A percentile compares a stretch with the other conserved stretches of the same genome.
Conservation (phyloP, 176 grass and related monocot species). For the Carex pumila region DNA sequence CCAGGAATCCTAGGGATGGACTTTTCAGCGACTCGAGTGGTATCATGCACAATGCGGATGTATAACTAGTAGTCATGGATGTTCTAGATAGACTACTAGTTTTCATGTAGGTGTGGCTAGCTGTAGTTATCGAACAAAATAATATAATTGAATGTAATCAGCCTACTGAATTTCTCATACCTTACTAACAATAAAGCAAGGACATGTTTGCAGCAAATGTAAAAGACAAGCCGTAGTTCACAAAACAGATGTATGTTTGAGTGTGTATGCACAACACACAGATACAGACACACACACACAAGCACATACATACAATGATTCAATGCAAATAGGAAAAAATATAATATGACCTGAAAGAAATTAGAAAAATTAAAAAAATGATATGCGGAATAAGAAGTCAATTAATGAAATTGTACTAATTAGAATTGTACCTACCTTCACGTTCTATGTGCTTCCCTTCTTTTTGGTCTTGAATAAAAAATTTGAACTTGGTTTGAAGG, state of each 20-base stretch:
- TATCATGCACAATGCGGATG: slow-evolving; percentile 13
- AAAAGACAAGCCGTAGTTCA: too few relatives aligned
- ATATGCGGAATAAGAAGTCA: too few relatives aligned
- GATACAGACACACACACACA: too few relatives aligned
- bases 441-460: not conserved
- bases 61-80: not conserved
- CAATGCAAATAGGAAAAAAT: too few relatives aligned
- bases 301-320: too few relatives aligned
- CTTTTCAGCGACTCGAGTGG: slow-evolving; percentile 12
- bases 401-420: not conserved
- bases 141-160: not conserved
- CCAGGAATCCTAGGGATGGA: slow-evolving; percentile 8
- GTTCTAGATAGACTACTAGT: slow-evolving; percentile 1
- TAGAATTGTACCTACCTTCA: not conserved
- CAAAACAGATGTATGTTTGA: too few relatives aligned
- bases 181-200: not conserved
- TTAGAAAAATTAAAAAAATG: too few relatives aligned
- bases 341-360: too few relatives aligned
- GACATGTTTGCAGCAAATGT: too few relatives aligned
- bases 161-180: not conserved
- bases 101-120: slow-evolving; percentile 14
- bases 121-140: not conserved
- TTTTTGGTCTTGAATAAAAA: not conserved
- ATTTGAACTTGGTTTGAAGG: not conserved
- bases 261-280: too few relatives aligned